Evolutionary conservation across 2,329 filamentous ascomycete species (phyloP), one percentile per base, ranked within the genome.

Genomic region (Corynespora cassiicola): DNA sequence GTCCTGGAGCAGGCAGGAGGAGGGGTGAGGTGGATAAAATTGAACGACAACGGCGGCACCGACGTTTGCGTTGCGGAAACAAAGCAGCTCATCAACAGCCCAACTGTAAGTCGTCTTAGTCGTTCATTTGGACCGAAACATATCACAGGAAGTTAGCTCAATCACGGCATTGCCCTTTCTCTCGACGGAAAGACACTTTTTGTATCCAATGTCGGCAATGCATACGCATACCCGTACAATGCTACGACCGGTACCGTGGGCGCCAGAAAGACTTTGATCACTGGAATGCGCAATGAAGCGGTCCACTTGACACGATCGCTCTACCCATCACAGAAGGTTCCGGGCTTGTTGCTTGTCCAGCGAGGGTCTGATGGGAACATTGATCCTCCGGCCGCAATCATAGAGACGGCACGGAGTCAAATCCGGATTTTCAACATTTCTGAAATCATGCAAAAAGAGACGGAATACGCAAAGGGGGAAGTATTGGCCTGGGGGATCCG

Each of bases 401-500:
- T 77, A 20, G 59, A 56, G 4, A 76, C 75, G 1, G 85, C 84
- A 4, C 75, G 79, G 47, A 79, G 79, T 18, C 82, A 86, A 56
- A 75, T 89, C 49, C 81, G 81, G 41, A 77, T 77, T 25, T 81
- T 79, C 61, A 72, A 76, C 44, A 63, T 80, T 34, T 67, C 56
- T 23, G 65, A 72, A 27, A 20, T 54, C 19, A 48, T 39, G 11
- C 29, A 41, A 10, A 39, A 47, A 50, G 20, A 49, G 18, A 20
- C 54, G 35, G 63, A 72, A 28, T 76, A 71, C 54, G 68, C 78
- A 49, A 81, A 72, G 26, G 71, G 73, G n/a, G 51, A 69, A 16
- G 56, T 71, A 49, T 63, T 57, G 54, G 78, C 82, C n/a, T 88
- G 83, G 82, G 85, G 85, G 7, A 69, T 88, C 37, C 75, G 84